Percentiles rank a stretch among this genome's conserved stretches.
These are phyloP conservation scores for Arabidopsis hybrid DNA, from an alignment of 441 rosid species.

Conservation along the genomic window DNA sequence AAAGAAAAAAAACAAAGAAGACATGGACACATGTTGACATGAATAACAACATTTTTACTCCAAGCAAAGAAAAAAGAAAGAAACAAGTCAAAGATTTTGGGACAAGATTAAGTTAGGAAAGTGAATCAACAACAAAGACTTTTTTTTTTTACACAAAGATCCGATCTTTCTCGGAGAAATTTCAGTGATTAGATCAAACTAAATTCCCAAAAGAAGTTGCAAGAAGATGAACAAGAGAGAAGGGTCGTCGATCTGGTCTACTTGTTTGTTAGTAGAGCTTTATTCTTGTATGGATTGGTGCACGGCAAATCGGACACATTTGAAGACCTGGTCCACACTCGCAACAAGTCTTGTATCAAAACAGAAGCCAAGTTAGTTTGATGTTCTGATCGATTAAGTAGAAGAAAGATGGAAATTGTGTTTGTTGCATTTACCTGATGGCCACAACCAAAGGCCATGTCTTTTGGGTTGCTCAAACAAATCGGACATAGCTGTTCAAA, in stretches of 20 bases:
- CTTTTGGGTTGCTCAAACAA: conserved; percentile 74
- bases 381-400: neutral
- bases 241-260: conserved; percentile 30
- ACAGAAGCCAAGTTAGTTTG: conserved; percentile 21
- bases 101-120: conserved; percentile 22
- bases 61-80: conserved; percentile 28
- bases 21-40: neutral
- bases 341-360: conserved; percentile 62
- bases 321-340: conserved; percentile 69
- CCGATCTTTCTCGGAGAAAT: conserved; percentile 27
- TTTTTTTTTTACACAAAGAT: conserved; percentile 37
- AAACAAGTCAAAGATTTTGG: conserved; percentile 11
- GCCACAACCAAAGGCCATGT: conserved; percentile 98
- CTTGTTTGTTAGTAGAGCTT: conserved; percentile 59
- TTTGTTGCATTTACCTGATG: conserved; percentile 69
- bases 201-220: conserved; percentile 24
- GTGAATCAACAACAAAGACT: conserved; percentile 13
- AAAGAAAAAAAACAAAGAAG: neutral
- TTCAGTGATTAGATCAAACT: conserved; percentile 34
- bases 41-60: conserved; percentile 16
- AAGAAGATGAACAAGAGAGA: conserved; percentile 29
- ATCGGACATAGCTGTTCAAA: conserved; percentile 77
- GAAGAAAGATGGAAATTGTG: conserved; percentile 1
- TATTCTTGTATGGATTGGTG: conserved; percentile 65
- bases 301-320: conserved; percentile 70